phyloP scores from a whole-genome alignment of 768 basidiomycete genomes.

The Amyloporia xantha region DNA sequence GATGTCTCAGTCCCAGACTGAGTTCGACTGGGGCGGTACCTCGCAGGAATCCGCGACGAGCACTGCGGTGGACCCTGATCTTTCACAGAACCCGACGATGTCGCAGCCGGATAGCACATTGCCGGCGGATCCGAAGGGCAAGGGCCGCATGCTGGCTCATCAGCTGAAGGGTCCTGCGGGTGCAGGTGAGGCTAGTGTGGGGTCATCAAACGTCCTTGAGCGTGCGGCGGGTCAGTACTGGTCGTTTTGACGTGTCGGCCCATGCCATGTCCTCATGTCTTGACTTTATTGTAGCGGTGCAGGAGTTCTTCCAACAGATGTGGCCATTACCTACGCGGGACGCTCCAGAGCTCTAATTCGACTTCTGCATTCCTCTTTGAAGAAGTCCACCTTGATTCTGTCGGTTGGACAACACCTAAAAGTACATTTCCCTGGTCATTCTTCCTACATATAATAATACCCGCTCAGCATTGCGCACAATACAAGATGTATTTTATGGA shows the following conservation, averaged over 20 bases:
- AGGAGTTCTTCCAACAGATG: not conserved
- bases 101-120: not conserved
- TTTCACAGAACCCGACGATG: not conserved
- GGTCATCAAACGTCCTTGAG: not conserved
- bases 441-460: no score
- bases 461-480: no score
- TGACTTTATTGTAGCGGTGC: conserved; percentile 1
- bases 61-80: not conserved
- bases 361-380: no score
- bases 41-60: not conserved
- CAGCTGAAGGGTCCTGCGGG: not conserved
- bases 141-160: not conserved
- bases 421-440: no score
- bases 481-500: no score
- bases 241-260: not conserved
- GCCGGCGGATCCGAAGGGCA: not conserved
- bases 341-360: not conserved
- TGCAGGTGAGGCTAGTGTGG: not conserved
- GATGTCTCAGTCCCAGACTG: not conserved
- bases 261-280: not conserved
- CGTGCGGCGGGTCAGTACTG: conserved; percentile 5
- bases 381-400: not conserved
- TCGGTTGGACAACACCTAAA: no score
- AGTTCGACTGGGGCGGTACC: not conserved
- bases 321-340: not conserved